Conservation (phyloP, 768 basidiomycete genomes). For the Saitozyma podzolica region DNA sequence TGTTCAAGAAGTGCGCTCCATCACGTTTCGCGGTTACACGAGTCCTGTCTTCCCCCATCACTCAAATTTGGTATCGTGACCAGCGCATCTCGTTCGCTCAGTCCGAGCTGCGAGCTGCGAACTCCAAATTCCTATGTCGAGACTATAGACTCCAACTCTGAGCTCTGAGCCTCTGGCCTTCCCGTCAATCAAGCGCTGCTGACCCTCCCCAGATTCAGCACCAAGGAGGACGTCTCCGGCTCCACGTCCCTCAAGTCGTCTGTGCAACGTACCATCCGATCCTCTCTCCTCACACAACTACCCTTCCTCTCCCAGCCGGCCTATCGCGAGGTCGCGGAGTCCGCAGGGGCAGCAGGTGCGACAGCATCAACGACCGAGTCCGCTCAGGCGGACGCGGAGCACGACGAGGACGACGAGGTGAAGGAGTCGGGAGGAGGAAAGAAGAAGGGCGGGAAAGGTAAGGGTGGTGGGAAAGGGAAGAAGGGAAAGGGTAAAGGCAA, state of each 20-base stretch:
- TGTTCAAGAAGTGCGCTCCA: constrained; percentile 53
- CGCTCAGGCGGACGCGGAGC: constrained; percentile 22
- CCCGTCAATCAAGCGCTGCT: not conserved
- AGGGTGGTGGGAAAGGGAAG: constrained; percentile 19
- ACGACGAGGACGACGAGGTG: constrained; percentile 26
- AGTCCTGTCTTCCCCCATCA: not conserved
- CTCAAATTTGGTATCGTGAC: not conserved
- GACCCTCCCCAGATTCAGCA: constrained; percentile 53
- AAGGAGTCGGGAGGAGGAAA: constrained; percentile 13
- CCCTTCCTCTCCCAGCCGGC: constrained; percentile 52
- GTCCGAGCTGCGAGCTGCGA: no score
- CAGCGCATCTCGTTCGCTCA: no score
- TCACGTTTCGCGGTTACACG: not conserved
- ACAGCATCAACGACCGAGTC: constrained; percentile 1
- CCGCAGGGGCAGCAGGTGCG: constrained; percentile 2
- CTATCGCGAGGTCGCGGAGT: constrained; percentile 57
- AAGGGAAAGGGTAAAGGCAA: constrained; percentile 24
- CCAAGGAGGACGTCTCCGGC: constrained; percentile 73
- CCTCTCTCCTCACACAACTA: constrained; percentile 75
- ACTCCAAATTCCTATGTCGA: no score
- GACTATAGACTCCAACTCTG: not conserved
- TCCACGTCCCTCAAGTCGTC: constrained; percentile 92
- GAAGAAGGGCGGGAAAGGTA: constrained; percentile 21
- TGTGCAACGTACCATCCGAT: constrained; percentile 83
- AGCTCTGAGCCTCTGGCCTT: not conserved